Conservation (phyloP, 2,329 filamentous ascomycete genomes). For the Dendrostoma leiphaemia region DNA sequence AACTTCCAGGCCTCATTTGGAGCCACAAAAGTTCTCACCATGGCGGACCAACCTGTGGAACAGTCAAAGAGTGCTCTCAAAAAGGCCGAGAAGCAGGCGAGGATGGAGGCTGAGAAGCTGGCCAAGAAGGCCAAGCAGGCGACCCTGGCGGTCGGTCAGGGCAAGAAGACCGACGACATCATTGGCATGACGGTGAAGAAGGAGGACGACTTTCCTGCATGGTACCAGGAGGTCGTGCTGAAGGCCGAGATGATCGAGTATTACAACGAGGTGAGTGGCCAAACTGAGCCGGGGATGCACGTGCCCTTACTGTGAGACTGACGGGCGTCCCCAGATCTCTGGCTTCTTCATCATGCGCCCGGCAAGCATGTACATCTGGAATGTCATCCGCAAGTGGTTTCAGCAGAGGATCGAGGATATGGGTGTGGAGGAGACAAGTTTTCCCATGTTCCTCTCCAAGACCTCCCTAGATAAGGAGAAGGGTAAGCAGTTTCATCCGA, state of each 20-base stretch:
- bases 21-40: constrained; percentile 19
- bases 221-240: constrained; percentile 97
- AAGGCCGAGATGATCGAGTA: constrained; percentile 98
- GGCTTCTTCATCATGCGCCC: constrained; percentile 92
- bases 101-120: constrained; percentile 59
- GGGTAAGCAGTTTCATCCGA: constrained; percentile 23
- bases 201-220: constrained; percentile 72
- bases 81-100: constrained; percentile 64
- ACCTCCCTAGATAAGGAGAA: constrained; percentile 88
- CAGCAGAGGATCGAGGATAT: constrained; percentile 78
- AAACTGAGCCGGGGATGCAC: not conserved
- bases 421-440: constrained; percentile 93
- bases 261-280: constrained; percentile 52
- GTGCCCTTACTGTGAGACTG: not conserved
- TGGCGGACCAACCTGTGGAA: constrained; percentile 30
- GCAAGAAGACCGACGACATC: constrained; percentile 64
- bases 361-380: constrained; percentile 66
- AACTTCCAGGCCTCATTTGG: not conserved
- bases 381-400: constrained; percentile 65
- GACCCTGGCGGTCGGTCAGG: constrained; percentile 49
- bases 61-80: constrained; percentile 63
- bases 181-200: constrained; percentile 89
- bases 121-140: constrained; percentile 60
- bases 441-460: constrained; percentile 91
- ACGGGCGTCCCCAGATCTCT: constrained; percentile 64